These are phyloP conservation scores for Inonotus obliquus DNA, from an alignment of 1,284 basidiomycete genomes.

Conservation along the genomic window DNA sequence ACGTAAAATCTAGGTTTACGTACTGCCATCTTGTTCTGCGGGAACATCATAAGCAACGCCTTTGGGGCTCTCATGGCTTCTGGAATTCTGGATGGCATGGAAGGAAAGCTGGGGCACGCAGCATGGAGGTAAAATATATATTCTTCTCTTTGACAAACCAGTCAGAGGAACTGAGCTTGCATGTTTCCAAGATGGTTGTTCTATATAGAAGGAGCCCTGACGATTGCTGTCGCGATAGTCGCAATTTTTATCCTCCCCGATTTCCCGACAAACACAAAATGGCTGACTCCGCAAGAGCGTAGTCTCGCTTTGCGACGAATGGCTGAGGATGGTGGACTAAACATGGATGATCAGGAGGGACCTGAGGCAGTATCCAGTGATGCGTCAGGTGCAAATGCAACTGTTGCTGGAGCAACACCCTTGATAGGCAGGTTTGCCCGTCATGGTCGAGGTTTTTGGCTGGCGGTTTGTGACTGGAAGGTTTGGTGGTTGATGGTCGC, in stretches of 20 bases:
- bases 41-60: conserved; percentile 45
- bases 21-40: conserved; percentile 39
- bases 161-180: neutral
- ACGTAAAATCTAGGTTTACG: conserved; percentile 22
- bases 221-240: conserved; percentile 15
- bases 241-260: conserved; percentile 38
- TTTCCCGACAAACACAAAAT: conserved; percentile 28
- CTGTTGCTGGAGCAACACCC: neutral
- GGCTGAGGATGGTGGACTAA: conserved; percentile 37
- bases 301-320: conserved; percentile 39
- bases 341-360: conserved; percentile 25
- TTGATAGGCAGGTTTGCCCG: neutral
- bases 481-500: conserved; percentile 31
- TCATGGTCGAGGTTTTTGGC: conserved; percentile 26
- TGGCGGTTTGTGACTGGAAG: conserved; percentile 39
- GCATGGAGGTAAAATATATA: conserved; percentile 30
- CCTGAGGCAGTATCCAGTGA: neutral
- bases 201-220: conserved; percentile 12
- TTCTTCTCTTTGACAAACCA: neutral
- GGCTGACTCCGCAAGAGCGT: conserved; percentile 30
- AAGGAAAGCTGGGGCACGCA: conserved; percentile 41
- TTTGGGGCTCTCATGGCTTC: conserved; percentile 42
- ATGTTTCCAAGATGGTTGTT: conserved; percentile 22
- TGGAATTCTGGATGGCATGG: conserved; percentile 36
- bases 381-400: neutral